Base-by-base conservation (phyloP, 306 rosid species). In the Biancaea sappan region DNA sequence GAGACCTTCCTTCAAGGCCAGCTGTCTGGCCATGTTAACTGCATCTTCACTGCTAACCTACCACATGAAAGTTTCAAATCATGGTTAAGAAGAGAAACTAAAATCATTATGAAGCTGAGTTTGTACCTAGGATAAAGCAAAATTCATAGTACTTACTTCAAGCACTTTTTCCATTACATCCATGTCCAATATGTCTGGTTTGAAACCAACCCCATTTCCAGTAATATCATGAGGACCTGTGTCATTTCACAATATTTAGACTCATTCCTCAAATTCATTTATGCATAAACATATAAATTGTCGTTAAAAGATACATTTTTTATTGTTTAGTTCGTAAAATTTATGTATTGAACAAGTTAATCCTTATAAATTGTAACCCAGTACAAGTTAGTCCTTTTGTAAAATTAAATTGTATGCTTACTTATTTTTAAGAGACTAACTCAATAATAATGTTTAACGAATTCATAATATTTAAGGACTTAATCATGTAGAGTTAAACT, bases 131-230 rank as follows among this genome's bases (percentile, higher is more conserved):
- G 47, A 15, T 66, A 46, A 35, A 51, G 22, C 22, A 66, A 43
- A 8, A 73, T 82, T 73, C 43, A 6, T 54, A 28, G 18, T 22
- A 74, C 88, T 81, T 77, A 91, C 99, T 85, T 94, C 97, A 44
- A 94, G 93, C 79, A 94, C 99, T 71, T 82, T 84, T 6, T 92
- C 99, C 96, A 94, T 87, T 16, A 94, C 78, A 77, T 94, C 98
- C 98, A 92, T 84, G 86, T 94, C 97, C 85, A 94, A 86, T 57
- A 94, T 92, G 77, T 94, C 97, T 35, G 97, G 99, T 78, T 92
- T 94, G 86, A 94, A 94, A 62, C 97, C 97, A 65, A 88, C 96
- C 68, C 98, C 97, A 61, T 86, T 94, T 21, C 98, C 97, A 21
- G 93, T 94, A 63, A 94, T 91, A 0, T 71, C 69, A 88, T 94